Conservation (phyloP, 1,139 yeast genomes). For the Sugiyamaella novakii region DNA sequence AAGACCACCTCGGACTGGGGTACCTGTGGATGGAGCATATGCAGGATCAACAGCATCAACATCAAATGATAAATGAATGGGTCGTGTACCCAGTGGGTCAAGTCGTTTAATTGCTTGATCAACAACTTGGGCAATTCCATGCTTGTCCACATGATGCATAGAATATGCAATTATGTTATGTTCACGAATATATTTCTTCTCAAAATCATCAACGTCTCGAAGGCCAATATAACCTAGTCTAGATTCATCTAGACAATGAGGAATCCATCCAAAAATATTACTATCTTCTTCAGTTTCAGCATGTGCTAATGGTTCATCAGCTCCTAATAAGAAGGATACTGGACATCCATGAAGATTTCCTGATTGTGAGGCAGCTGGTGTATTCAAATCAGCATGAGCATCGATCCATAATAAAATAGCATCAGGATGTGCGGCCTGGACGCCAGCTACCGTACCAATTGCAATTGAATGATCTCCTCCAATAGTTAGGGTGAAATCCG, state of each 20-base stretch:
- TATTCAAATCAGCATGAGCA: conserved; percentile 96
- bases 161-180: conserved; percentile 82
- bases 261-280: conserved; percentile 66
- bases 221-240: conserved; percentile 92
- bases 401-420: conserved; percentile 95
- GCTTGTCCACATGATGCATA: conserved; percentile 95
- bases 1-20: conserved; percentile 95
- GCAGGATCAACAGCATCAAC: conserved; percentile 97
- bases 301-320: conserved; percentile 39
- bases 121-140: conserved; percentile 87
- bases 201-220: conserved; percentile 89
- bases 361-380: conserved; percentile 80
- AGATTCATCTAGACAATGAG: conserved; percentile 62
- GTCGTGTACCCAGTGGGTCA: conserved; percentile 71
- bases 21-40: conserved; percentile 95
- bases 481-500: conserved; percentile 75
- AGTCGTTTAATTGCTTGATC: conserved; percentile 86
- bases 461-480: conserved; percentile 99
- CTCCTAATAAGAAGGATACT: conserved; percentile 82
- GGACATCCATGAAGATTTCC: conserved; percentile 99
- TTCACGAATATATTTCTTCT: conserved; percentile 70
- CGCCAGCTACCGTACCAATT: conserved; percentile 88
- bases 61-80: conserved; percentile 90
- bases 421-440: conserved; percentile 75
- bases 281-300: conserved; percentile 51